Evolutionary conservation across 176 grass and related monocot species (phyloP).

Genomic region (Carex pumila): DNA sequence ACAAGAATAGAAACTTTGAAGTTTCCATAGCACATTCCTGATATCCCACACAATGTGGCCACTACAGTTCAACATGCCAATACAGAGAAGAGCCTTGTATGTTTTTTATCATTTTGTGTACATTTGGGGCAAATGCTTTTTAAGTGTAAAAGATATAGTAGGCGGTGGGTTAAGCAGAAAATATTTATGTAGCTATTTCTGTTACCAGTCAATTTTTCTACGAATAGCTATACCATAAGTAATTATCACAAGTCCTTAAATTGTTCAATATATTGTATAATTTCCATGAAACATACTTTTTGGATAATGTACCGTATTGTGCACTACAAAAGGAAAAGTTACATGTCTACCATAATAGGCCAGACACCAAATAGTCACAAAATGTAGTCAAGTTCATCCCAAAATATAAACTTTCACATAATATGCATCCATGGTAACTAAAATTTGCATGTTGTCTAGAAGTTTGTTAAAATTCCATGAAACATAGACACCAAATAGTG

Average conservation of each 20-base stretch:
- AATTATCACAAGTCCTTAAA: not conserved
- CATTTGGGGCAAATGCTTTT: not conserved
- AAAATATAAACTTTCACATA: not conserved
- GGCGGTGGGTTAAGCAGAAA: not conserved
- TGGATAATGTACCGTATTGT: too few species aligned
- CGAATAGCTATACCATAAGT: not conserved
- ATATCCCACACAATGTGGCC: not conserved
- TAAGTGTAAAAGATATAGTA: not conserved
- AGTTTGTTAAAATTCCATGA: not conserved
- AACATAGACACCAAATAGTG: not conserved
- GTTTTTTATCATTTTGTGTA: not conserved
- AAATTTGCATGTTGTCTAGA: not conserved
- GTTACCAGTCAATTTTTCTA: not conserved
- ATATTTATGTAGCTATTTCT: not conserved
- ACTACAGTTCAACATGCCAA: not conserved
- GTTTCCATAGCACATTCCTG: not conserved
- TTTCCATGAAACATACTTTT: not conserved
- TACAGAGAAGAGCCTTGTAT: not conserved
- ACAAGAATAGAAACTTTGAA: constrained; percentile 2
- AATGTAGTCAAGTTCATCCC: not conserved
- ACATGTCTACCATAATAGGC: not conserved
- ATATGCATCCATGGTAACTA: not conserved
- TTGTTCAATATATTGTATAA: not conserved
- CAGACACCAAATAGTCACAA: not conserved
- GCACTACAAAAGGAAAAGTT: not conserved